A percentile compares a stretch with the other conserved stretches of the same genome.
Evolutionary conservation across 768 basidiomycete species (phyloP).

Genomic region (Tylopilus sp.): DNA sequence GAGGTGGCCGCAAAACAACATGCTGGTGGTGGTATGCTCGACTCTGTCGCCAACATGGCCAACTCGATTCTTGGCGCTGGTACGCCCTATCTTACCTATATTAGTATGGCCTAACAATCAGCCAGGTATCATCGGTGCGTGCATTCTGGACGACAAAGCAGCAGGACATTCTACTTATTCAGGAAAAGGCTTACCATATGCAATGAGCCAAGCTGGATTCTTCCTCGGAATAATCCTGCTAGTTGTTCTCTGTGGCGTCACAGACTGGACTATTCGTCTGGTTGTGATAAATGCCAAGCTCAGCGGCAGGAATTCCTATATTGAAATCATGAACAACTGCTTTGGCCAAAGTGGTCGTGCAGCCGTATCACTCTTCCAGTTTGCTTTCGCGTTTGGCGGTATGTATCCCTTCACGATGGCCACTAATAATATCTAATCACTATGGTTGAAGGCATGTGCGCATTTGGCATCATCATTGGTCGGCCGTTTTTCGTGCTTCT

Average conservation of each 20-base stretch:
- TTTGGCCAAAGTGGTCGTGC: constrained; percentile 91
- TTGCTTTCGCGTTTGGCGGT: constrained; percentile 97
- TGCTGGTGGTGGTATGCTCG: constrained; percentile 70
- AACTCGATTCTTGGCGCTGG: constrained; percentile 96
- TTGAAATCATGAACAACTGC: constrained; percentile 91
- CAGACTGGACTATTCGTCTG: constrained; percentile 98
- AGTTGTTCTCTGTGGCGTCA: constrained; percentile 73
- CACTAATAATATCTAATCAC: constrained; percentile 3
- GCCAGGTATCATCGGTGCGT: constrained; percentile 70
- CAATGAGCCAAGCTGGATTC: constrained; percentile 92
- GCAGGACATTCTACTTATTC: constrained; percentile 1
- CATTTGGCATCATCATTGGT: constrained; percentile 94
- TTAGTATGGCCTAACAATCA: constrained; percentile 16
- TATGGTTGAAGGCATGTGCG: constrained; percentile 79
- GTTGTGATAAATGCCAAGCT: constrained; percentile 96
- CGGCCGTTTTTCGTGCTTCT: constrained; percentile 2
- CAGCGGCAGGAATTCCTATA: constrained; percentile 88
- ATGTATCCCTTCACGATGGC: constrained; percentile 17
- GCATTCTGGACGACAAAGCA: background rate
- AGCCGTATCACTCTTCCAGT: constrained; percentile 95
- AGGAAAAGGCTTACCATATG: constrained; percentile 81
- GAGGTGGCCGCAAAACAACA: constrained; percentile 63
- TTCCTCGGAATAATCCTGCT: constrained; percentile 83
- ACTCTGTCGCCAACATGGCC: constrained; percentile 90
- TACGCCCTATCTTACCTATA: constrained; percentile 27